A percentile compares a stretch with the other conserved stretches of the same genome.
Evolutionary conservation across 1,284 basidiomycete species (phyloP).

Genomic region (Cystobasidium slooffiae): DNA sequence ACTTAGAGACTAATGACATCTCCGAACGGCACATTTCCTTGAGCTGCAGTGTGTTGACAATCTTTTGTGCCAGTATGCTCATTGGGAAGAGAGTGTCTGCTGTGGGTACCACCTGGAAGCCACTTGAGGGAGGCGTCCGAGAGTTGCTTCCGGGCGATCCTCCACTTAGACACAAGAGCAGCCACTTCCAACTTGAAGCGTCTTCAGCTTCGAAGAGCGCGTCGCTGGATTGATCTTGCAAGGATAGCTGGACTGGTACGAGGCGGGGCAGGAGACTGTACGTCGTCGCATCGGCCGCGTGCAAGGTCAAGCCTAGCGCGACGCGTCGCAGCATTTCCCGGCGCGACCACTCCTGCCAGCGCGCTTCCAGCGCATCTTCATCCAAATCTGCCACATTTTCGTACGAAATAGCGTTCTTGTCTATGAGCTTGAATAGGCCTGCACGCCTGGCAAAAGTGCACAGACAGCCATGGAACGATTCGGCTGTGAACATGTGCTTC

Average conservation of each 20-base stretch:
- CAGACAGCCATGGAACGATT: constrained; percentile 29
- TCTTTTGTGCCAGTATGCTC: constrained; percentile 30
- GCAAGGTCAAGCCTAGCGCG: constrained; percentile 7
- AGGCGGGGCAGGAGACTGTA: constrained; percentile 19
- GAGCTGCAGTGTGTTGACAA: constrained; percentile 21
- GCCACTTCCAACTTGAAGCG: constrained; percentile 18
- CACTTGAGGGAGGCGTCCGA: background rate
- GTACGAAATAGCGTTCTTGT: constrained; percentile 10
- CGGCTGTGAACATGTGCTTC: constrained; percentile 39
- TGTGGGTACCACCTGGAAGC: constrained; percentile 3
- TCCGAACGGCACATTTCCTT: constrained; percentile 7
- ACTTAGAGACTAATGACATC: background rate
- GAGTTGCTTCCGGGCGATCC: background rate
- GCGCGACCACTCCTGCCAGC: constrained; percentile 28
- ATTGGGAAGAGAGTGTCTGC: constrained; percentile 20
- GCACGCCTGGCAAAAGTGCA: constrained; percentile 28
- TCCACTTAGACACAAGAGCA: constrained; percentile 5
- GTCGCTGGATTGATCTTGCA: constrained; percentile 19
- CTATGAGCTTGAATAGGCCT: constrained; percentile 26
- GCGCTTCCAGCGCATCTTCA: constrained; percentile 12
- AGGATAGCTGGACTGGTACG: constrained; percentile 19
- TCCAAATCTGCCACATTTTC: constrained; percentile 17
- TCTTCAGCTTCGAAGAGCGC: constrained; percentile 26
- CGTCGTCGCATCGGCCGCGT: constrained; percentile 24
- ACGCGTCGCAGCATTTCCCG: constrained; percentile 23